These are phyloP conservation scores for Auriscalpium orientale DNA, from an alignment of 768 basidiomycete genomes.

Conservation along the genomic window DNA sequence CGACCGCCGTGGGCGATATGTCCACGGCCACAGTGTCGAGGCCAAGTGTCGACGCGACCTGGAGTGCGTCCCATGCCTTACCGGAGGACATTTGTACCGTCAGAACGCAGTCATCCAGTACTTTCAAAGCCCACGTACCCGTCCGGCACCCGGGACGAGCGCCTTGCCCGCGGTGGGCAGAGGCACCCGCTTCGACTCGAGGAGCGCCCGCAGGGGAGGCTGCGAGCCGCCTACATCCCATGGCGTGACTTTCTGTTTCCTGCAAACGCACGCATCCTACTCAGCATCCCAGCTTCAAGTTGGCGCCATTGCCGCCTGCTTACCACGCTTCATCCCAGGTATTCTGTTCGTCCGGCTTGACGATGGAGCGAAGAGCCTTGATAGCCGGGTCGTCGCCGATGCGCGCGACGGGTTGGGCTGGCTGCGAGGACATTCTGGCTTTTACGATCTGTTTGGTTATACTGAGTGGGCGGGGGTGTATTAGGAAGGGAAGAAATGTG, in stretches of 20 bases:
- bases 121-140: conserved; percentile 32
- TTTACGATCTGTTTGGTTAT: too few relatives aligned
- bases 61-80: conserved; percentile 56
- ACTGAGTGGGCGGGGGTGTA: too few relatives aligned
- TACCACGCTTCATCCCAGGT: conserved; percentile 18
- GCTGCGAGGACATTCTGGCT: too few relatives aligned
- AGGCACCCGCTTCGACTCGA: conserved; percentile 37
- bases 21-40: conserved; percentile 48
- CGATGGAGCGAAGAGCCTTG: neutral
- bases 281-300: neutral
- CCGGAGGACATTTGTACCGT: neutral
- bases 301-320: neutral
- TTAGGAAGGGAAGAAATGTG: too few relatives aligned
- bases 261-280: conserved; percentile 10
- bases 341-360: neutral
- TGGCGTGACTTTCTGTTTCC: conserved; percentile 46
- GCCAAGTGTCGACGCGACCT: conserved; percentile 42
- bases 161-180: conserved; percentile 37
- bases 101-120: neutral
- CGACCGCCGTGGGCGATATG: conserved; percentile 46
- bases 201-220: conserved; percentile 45
- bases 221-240: conserved; percentile 56
- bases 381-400: neutral
- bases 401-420: too few relatives aligned
- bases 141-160: conserved; percentile 45